Base-by-base conservation (phyloP, 2,329 filamentous ascomycete genomes). In the Fusarium sulawesiense region DNA sequence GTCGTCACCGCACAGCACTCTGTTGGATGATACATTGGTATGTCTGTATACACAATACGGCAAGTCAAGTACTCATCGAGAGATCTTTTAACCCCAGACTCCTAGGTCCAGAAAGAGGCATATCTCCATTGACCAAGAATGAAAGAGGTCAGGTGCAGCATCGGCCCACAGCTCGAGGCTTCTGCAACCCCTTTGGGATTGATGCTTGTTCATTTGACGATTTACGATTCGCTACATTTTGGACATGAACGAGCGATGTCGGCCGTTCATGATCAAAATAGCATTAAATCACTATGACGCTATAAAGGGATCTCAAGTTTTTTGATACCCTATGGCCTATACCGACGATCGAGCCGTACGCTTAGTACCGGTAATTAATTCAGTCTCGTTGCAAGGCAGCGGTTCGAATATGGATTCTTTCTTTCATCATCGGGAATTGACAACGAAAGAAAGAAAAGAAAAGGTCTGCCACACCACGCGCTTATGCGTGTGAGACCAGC, bases 281-380 rank as follows among this genome's bases (percentile, higher is more conserved):
- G 40, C 16, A 56, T 73, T 75, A 34, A 65, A 71, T 75, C 71
- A 74, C 54, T 42, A 75, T 75, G 73, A 74, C 71, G 65, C 34
- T 64, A 18, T 25, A 13, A 11, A 40, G 42, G 34, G 34, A 48
- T 54, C 54, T 53, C 44, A 41, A 41, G 50, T 42, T 37, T 37
- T n/a, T 37, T n/a, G 34, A 37, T 12, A 37, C 10, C 34, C 34
- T 37, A 37, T 12, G 18, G 34, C 34, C 34, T 57, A 34, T 48
- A 25, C 20, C 23, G 37, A 67, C 30, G 25, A 47, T 25, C 23
- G 40, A 63, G 44, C 47, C 37, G 34, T 55, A 42, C 59, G 59
- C 46, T 64, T 72, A 56, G 57, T 34, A 47, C 62, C 59, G 53
- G 57, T 18, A 27, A 46, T 49, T 45, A 53, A 44, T 60, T 66